phyloP scores from a whole-genome alignment of 164 flowering plant species.

The Macadamia integrifolia region DNA sequence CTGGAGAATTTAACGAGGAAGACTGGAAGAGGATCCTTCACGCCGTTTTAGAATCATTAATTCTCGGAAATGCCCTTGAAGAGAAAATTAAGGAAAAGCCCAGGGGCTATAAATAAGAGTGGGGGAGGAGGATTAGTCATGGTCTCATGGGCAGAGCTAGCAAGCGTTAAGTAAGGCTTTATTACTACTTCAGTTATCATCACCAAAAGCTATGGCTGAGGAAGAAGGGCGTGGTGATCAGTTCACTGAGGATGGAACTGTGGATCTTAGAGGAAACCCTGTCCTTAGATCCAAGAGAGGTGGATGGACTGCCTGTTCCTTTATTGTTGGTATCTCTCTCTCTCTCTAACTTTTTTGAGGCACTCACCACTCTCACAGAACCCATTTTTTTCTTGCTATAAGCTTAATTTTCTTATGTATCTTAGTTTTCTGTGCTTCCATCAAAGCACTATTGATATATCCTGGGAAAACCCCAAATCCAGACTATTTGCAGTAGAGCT shows the following conservation, averaged over 20 bases:
- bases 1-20: no score
- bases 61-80: no score
- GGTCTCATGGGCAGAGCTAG: no score
- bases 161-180: no score
- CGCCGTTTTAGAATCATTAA: no score
- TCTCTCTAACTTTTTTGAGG: neutral
- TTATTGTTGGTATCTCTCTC: slow-evolving; percentile 11
- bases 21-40: no score
- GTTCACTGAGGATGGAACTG: slow-evolving; percentile 14
- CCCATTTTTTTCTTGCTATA: neutral
- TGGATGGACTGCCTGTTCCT: slow-evolving; percentile 13
- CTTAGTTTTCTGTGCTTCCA: neutral
- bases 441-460: neutral
- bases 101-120: no score
- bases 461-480: neutral
- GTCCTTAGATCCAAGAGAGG: slow-evolving; percentile 14
- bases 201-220: neutral
- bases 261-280: slow-evolving; percentile 17
- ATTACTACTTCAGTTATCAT: no score
- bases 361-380: neutral
- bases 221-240: neutral
- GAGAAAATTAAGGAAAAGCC: no score
- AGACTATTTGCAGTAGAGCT: neutral
- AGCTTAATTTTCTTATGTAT: neutral
- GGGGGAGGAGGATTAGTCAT: no score